Evolutionary conservation across 1,284 basidiomycete species (phyloP).

Genomic region (Flammula alnicola): DNA sequence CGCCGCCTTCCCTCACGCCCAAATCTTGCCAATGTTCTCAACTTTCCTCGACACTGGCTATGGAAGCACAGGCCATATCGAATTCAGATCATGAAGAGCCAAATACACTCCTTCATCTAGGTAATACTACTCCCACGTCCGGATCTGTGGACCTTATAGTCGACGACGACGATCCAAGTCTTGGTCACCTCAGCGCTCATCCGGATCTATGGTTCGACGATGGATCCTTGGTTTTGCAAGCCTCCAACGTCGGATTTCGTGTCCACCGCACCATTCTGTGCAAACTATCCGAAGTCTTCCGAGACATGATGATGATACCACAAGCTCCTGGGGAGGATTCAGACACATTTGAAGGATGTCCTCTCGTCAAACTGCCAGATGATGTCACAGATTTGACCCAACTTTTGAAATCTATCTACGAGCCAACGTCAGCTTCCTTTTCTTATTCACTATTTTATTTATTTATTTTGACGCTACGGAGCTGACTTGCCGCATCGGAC

Average conservation of each 20-base stretch:
- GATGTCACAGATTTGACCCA: too few relatives aligned
- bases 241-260: background rate
- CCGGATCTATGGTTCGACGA: conserved; percentile 25
- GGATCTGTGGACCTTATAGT: background rate
- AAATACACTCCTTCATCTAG: too few relatives aligned
- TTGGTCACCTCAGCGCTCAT: background rate
- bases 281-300: background rate
- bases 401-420: background rate
- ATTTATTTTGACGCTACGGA: too few relatives aligned
- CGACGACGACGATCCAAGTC: background rate
- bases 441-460: too few relatives aligned
- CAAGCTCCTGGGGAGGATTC: background rate
- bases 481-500: too few relatives aligned
- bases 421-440: background rate
- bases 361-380: background rate
- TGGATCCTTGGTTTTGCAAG: conserved; percentile 1
- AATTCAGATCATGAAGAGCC: too few relatives aligned
- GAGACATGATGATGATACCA: background rate
- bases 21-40: too few relatives aligned
- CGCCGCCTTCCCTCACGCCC: too few relatives aligned
- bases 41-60: too few relatives aligned
- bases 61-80: too few relatives aligned
- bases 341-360: background rate
- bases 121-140: too few relatives aligned
- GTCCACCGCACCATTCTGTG: background rate